Evolutionary conservation across 441 rosid species (phyloP).

Genomic region (Viola pubescens): DNA sequence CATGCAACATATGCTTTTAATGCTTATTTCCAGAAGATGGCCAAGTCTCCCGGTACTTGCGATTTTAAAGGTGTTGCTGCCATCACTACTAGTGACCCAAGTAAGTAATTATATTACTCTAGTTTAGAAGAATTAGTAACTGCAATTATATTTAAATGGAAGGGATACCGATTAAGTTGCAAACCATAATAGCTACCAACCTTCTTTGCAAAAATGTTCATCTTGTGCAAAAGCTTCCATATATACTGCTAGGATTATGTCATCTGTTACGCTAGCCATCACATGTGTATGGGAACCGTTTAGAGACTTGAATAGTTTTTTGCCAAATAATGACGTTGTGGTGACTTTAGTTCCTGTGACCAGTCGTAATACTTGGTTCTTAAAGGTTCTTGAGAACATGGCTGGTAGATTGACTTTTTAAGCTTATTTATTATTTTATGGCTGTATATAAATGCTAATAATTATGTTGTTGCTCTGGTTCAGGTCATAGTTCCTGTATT

Average conservation of each 20-base stretch:
- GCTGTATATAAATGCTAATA: neutral
- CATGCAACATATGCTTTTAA: conserved; percentile 85
- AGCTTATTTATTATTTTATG: no score
- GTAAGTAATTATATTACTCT: conserved; percentile 31
- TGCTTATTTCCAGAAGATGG: conserved; percentile 70
- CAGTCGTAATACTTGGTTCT: neutral
- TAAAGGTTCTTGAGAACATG: neutral
- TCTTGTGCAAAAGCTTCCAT: conserved; percentile 4
- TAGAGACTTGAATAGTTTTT: neutral
- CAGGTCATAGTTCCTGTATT: conserved; percentile 72
- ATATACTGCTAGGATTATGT: neutral
- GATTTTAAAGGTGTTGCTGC: conserved; percentile 89
- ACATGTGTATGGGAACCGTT: neutral
- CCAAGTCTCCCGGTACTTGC: conserved; percentile 68
- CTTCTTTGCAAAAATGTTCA: neutral
- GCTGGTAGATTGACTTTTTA: neutral
- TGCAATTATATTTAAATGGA: neutral
- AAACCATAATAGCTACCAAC: neutral
- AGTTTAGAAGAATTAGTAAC: neutral
- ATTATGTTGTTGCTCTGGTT: conserved; percentile 20
- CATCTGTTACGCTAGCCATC: neutral
- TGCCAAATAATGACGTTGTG: neutral
- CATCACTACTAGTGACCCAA: conserved; percentile 79
- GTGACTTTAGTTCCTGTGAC: neutral
- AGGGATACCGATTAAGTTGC: conserved; percentile 3